phyloP scores from a whole-genome alignment of 306 rosid genomes.

The Ziziphus jujuba region DNA sequence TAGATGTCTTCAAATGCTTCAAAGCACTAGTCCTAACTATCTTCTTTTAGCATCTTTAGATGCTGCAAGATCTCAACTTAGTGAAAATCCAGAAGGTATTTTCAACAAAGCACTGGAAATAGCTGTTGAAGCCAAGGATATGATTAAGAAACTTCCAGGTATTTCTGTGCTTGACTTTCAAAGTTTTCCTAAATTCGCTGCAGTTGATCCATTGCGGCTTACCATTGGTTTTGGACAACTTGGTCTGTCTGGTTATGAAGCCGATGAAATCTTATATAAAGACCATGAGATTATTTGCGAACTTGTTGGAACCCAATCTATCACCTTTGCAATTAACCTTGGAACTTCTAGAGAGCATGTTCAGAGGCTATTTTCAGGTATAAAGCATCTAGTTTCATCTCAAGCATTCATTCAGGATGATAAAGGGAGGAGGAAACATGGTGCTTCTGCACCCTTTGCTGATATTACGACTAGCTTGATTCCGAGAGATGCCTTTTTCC shows the following conservation, averaged over 20 bases:
- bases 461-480: slow-evolving; percentile 48
- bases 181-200: slow-evolving; percentile 45
- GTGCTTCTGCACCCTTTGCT: slow-evolving; percentile 41
- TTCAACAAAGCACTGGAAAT: slow-evolving; percentile 56
- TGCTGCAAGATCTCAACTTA: slow-evolving; percentile 87
- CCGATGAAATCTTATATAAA: slow-evolving; percentile 55
- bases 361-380: slow-evolving; percentile 56
- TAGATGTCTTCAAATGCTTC: slow-evolving; percentile 82
- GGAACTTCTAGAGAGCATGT: slow-evolving; percentile 71
- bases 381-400: slow-evolving; percentile 48
- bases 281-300: slow-evolving; percentile 69
- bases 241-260: slow-evolving; percentile 80
- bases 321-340: slow-evolving; percentile 68
- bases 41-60: slow-evolving; percentile 86
- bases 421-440: slow-evolving; percentile 22
- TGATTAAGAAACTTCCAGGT: slow-evolving; percentile 43
- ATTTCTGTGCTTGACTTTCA: slow-evolving; percentile 57
- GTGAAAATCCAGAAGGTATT: slow-evolving; percentile 49
- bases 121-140: slow-evolving; percentile 49
- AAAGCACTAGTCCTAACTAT: slow-evolving; percentile 87
- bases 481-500: slow-evolving; percentile 88
- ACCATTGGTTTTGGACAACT: slow-evolving; percentile 75
- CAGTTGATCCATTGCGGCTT: slow-evolving; percentile 69
- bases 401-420: slow-evolving; percentile 21
- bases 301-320: slow-evolving; percentile 65